phyloP scores from a whole-genome alignment of 2,329 filamentous ascomycete genomes.

The Beauveria sp. region DNA sequence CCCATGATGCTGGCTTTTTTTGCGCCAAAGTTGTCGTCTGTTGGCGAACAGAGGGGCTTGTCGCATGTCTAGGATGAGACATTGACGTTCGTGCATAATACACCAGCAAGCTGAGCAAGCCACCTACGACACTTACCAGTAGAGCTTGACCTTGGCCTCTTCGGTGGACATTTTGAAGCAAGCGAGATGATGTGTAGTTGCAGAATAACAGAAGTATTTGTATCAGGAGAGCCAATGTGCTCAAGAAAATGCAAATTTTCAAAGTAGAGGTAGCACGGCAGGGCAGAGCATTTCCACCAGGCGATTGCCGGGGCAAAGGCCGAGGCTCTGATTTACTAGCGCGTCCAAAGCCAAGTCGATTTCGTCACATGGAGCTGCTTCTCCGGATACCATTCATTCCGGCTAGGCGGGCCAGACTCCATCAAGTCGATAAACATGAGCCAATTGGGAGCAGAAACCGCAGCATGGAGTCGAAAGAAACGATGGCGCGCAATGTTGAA shows the following conservation, averaged over 20 bases:
- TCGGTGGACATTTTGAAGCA: conserved; percentile 13
- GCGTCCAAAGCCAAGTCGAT: not conserved
- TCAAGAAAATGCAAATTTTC: not conserved
- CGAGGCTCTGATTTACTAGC: not conserved
- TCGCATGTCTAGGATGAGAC: not conserved
- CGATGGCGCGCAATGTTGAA: not conserved
- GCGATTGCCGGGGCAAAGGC: not conserved
- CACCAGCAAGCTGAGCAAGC: not conserved
- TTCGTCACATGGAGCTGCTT: not conserved
- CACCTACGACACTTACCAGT: conserved; percentile 42
- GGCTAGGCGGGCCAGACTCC: not conserved
- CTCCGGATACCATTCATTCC: not conserved
- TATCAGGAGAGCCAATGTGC: not conserved
- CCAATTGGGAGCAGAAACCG: not conserved
- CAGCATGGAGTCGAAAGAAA: not conserved
- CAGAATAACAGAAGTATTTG: not conserved
- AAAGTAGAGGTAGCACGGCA: not conserved
- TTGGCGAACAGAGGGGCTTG: not conserved
- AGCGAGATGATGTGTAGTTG: not conserved
- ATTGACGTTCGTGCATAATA: not conserved
- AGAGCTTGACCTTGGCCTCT: conserved; percentile 51
- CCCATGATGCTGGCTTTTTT: not conserved
- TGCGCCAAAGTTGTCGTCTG: not conserved
- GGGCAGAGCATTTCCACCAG: not conserved
- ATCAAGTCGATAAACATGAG: too few species aligned